Conservation (phyloP, 78 protist species). For the Speleostelium caveatum region DNA sequence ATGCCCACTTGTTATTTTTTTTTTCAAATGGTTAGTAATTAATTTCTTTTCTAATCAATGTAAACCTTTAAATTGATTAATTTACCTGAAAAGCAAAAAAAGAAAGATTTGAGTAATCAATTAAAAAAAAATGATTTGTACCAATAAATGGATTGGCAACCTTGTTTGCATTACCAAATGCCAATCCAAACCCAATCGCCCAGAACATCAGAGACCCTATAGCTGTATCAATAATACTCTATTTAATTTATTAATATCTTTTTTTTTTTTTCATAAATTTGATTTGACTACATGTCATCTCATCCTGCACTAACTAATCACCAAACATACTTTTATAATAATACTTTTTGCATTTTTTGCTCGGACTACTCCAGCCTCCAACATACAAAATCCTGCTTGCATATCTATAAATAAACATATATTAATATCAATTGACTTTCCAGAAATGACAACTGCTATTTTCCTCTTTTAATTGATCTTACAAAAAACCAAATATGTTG, state of each 20-base stretch:
- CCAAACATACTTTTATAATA: constrained; percentile 31
- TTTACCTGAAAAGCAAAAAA: constrained; percentile 63
- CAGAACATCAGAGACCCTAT: constrained; percentile 77
- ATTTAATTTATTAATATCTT: constrained; percentile 5
- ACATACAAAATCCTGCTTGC: constrained; percentile 93
- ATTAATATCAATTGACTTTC: not conserved
- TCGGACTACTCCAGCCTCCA: constrained; percentile 91
- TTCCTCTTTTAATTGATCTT: not conserved
- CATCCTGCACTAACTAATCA: not conserved
- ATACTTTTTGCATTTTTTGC: constrained; percentile 85
- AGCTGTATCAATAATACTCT: constrained; percentile 79
- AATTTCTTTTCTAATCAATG: not conserved
- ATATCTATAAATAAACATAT: constrained; percentile 30
- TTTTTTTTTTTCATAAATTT: not conserved
- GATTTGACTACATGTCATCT: constrained; percentile 5
- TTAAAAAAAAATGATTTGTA: constrained; percentile 35
- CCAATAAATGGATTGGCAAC: constrained; percentile 43
- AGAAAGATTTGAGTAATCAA: constrained; percentile 30
- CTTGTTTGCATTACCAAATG: constrained; percentile 73
- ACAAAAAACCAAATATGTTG: constrained; percentile 68
- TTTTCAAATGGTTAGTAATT: constrained; percentile 5
- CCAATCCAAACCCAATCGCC: constrained; percentile 78
- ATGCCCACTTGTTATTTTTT: no score
- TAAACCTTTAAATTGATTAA: not conserved
- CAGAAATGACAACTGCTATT: not conserved